These are phyloP conservation scores for Penicillium oxalicum DNA, from an alignment of 2,329 filamentous ascomycete genomes.

Conservation along the genomic window DNA sequence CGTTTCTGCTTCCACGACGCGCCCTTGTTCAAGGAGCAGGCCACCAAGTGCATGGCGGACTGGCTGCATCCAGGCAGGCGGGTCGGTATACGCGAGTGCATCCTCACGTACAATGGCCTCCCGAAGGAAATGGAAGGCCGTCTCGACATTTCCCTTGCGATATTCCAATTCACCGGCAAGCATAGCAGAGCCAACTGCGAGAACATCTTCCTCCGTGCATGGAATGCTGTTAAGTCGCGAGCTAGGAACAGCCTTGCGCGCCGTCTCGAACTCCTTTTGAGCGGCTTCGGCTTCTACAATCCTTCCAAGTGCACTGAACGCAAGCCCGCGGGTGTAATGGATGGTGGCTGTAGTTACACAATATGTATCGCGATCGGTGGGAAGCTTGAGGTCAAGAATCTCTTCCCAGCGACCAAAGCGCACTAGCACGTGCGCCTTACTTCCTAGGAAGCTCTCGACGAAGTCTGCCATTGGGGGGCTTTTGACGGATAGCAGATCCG, in stretches of 20 bases:
- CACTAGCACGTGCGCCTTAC: constrained; percentile 61
- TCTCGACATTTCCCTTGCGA: constrained; percentile 51
- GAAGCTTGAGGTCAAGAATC: constrained; percentile 51
- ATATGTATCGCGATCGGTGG: constrained; percentile 42
- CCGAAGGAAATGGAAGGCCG: constrained; percentile 53
- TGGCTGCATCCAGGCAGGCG: constrained; percentile 72
- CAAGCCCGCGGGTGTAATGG: constrained; percentile 61
- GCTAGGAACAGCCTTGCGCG: constrained; percentile 41
- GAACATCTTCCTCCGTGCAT: constrained; percentile 49
- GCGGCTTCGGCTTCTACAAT: constrained; percentile 49
- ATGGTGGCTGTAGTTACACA: constrained; percentile 61
- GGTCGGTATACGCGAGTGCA: constrained; percentile 60
- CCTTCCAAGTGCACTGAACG: constrained; percentile 52
- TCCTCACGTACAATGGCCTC: constrained; percentile 56
- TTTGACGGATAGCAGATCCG: constrained; percentile 40
- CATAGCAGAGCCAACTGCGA: constrained; percentile 57
- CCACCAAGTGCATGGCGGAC: constrained; percentile 63
- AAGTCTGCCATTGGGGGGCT: constrained; percentile 72
- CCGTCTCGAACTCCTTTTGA: constrained; percentile 36
- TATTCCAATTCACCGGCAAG: constrained; percentile 67
- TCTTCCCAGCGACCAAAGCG: constrained; percentile 68
- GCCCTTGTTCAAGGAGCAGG: constrained; percentile 58
- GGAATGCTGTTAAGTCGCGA: constrained; percentile 62
- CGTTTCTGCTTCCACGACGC: constrained; percentile 46
- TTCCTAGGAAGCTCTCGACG: constrained; percentile 62